phyloP scores from a whole-genome alignment of 208 protist species.

The Acanthamoeba castellanii region DNA sequence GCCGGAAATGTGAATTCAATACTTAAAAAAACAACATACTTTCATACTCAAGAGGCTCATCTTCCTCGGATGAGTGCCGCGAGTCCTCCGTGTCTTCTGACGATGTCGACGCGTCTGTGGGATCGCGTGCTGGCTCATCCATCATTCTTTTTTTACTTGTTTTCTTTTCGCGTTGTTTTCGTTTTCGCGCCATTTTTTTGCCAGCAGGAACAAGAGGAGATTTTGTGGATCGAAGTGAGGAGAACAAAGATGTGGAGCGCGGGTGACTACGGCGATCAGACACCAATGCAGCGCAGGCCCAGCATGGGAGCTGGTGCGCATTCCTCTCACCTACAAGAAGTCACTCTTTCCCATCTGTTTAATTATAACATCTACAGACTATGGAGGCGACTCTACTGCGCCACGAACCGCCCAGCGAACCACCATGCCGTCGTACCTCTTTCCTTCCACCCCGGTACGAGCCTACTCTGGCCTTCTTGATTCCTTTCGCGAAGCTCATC shows the following conservation, averaged over 20 bases:
- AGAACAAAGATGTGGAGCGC: conserved; percentile 13
- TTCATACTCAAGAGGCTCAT: neutral
- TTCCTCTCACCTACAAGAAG: neutral
- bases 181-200: conserved; percentile 6
- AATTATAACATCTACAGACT: neutral
- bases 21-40: neutral
- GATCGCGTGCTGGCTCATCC: neutral
- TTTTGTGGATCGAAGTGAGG: neutral
- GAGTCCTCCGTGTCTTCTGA: neutral
- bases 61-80: too few species aligned
- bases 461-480: neutral
- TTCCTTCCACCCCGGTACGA: conserved; percentile 31
- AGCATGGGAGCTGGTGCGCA: conserved; percentile 9
- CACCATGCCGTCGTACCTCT: conserved; percentile 16
- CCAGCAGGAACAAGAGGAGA: neutral
- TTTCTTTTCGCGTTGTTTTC: neutral
- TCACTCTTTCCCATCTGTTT: neutral
- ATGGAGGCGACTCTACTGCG: neutral
- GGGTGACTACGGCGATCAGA: conserved; percentile 40
- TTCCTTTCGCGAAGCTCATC: neutral
- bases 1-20: neutral
- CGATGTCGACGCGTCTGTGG: neutral
- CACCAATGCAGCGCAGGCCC: conserved; percentile 11
- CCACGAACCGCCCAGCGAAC: conserved; percentile 19
- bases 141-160: neutral